Evolutionary conservation across 805 yeast species (phyloP).

Genomic region (Kuraishia ogatae): DNA sequence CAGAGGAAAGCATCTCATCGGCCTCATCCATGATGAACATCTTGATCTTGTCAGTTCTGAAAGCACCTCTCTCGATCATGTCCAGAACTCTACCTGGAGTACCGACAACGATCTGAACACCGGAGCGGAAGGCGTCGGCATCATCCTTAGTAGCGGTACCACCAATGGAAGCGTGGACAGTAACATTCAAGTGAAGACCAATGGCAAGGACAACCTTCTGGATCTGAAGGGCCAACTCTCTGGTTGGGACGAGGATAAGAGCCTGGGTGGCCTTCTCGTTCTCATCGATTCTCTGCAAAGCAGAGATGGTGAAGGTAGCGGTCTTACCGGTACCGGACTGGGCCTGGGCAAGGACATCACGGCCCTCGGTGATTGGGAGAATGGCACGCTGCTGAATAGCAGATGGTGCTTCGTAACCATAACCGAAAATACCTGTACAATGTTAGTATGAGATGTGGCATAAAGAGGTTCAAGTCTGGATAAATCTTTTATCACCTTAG

Average conservation of each 20-base stretch:
- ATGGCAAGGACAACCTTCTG: conserved; percentile 79
- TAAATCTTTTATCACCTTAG: no score
- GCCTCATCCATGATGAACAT: conserved; percentile 95
- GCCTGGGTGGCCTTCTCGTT: conserved; percentile 76
- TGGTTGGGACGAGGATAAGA: conserved; percentile 85
- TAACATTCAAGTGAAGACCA: conserved; percentile 82
- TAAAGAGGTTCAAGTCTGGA: no score
- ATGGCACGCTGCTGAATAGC: conserved; percentile 98
- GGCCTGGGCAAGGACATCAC: conserved; percentile 97
- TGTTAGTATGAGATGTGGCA: conserved; percentile 29
- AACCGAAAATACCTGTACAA: conserved; percentile 58
- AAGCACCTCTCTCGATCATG: conserved; percentile 76
- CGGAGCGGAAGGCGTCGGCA: conserved; percentile 59
- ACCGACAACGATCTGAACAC: conserved; percentile 90
- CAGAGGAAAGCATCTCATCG: conserved; percentile 87
- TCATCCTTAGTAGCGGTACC: conserved; percentile 84
- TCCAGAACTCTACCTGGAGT: conserved; percentile 96
- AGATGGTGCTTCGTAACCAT: conserved; percentile 94
- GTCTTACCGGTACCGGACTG: conserved; percentile 99
- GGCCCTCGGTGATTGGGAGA: conserved; percentile 86
- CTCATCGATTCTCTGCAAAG: conserved; percentile 78
- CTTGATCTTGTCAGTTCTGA: conserved; percentile 69
- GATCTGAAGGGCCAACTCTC: conserved; percentile 93
- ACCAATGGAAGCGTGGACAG: conserved; percentile 89
- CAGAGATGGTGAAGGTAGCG: conserved; percentile 93